These are phyloP conservation scores for Sphaerulina populicola DNA, from an alignment of 2,329 filamentous ascomycete species.

Conservation along the genomic window DNA sequence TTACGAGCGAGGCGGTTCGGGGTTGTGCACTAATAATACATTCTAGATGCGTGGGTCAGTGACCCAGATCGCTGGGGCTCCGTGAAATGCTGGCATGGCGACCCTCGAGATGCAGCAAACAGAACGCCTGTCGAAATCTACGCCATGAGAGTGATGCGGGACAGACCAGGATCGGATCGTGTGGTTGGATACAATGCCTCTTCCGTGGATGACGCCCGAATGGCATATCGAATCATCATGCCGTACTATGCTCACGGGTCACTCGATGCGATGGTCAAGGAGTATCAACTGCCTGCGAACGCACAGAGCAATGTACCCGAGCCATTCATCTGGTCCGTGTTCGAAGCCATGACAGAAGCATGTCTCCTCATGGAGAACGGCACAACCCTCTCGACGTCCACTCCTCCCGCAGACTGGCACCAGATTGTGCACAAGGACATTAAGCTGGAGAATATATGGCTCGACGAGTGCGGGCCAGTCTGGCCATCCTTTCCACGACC, in stretches of 20 bases:
- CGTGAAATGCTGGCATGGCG: conserved; percentile 1
- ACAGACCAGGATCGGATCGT: neutral
- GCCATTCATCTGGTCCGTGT: conserved; percentile 6
- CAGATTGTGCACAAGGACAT: conserved; percentile 14
- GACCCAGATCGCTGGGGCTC: neutral
- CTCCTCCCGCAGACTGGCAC: neutral
- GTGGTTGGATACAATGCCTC: neutral
- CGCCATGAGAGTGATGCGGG: neutral
- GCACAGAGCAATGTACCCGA: neutral
- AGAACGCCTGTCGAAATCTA: neutral
- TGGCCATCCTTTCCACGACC: neutral
- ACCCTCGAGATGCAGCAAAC: neutral
- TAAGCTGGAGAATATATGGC: conserved; percentile 9
- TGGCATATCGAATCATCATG: conserved; percentile 6
- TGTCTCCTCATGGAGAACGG: conserved; percentile 9
- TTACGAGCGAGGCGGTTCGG: too few species aligned
- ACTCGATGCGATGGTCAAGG: neutral
- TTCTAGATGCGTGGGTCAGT: neutral
- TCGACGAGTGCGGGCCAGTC: neutral
- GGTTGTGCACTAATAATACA: too few species aligned
- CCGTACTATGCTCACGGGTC: neutral
- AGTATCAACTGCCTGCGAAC: neutral
- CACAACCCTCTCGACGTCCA: neutral
- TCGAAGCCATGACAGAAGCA: neutral
- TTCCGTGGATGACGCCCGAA: neutral